These are phyloP conservation scores for Tuber magnatum DNA, from an alignment of 495 filamentous ascomycete genomes.

Conservation along the genomic window DNA sequence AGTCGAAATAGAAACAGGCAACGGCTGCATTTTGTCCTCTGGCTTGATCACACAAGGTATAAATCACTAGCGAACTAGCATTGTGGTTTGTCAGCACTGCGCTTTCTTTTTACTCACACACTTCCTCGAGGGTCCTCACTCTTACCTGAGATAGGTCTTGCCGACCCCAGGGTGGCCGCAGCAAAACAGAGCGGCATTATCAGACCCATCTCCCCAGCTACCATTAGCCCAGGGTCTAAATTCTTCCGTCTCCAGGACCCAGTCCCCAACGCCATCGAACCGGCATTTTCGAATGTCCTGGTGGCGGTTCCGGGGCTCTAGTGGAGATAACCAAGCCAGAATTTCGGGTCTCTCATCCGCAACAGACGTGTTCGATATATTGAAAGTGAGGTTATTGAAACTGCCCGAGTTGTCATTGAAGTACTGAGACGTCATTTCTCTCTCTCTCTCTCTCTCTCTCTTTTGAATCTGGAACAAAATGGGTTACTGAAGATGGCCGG, in stretches of 20 bases:
- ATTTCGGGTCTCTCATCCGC: background rate
- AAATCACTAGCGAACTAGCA: background rate
- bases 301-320: background rate
- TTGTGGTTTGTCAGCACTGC: background rate
- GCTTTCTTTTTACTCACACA: background rate
- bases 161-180: background rate
- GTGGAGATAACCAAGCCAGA: background rate
- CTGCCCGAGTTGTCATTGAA: background rate
- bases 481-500: background rate
- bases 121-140: background rate
- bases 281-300: background rate
- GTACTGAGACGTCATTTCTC: background rate
- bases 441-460: background rate
- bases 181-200: background rate
- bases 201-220: background rate
- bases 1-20: background rate
- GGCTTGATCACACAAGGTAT: background rate
- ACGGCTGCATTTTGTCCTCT: background rate
- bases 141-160: background rate
- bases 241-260: background rate
- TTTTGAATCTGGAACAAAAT: background rate
- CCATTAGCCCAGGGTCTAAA: background rate
- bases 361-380: background rate
- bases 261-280: background rate
- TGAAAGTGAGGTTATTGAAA: background rate